Evolutionary conservation across 768 basidiomycete species (phyloP), one percentile per base, ranked within the genome.

Genomic region (Calocybe indica): DNA sequence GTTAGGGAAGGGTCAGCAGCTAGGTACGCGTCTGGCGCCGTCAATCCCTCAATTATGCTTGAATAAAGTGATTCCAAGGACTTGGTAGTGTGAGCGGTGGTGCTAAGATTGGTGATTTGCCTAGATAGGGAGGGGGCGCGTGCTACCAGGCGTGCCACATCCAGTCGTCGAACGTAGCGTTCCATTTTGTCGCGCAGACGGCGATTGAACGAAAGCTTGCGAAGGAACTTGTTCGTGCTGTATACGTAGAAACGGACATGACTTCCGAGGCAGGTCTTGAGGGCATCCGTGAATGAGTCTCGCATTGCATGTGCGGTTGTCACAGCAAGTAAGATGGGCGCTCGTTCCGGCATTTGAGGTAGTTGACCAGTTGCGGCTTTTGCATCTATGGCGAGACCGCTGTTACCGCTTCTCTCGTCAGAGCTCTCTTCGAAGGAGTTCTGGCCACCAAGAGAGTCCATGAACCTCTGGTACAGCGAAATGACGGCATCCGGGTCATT

Each of bases 301-400:
- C 69, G 63, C 58, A 80, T 73, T 4, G 83, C 82, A 59, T 80
- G 66, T 11, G 88, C 88, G 14, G 78, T 68, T n/a, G 79, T 64
- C 5, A 71, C 80, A 8, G 71, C 71, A 31, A 84, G 68, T 22
- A 85, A 63, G 31, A 82, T 50, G 1, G 66, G 56, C 31, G 63
- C 57, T n/a, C 64, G 67, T 34, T 64, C 69, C 44, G 53, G 68
- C 51, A 50, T 52, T 49, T 43, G 50, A 15, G 47, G 57, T 33
- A 47, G 34, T 30, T 30, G 43, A 34, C 46, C 43, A 3, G 53
- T 48, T 34, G 53, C 50, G 15, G 54, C 40, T 13, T 62, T 61
- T 60, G 48, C 56, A 45, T 48, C 62, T 47, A 46, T 50, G 44
- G 40, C 52, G 45, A 52, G 49, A 35, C 38, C 36, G 46, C 22